Evolutionary conservation across 2,329 filamentous ascomycete species (phyloP).

Genomic region (Cytospora chrysosperma): DNA sequence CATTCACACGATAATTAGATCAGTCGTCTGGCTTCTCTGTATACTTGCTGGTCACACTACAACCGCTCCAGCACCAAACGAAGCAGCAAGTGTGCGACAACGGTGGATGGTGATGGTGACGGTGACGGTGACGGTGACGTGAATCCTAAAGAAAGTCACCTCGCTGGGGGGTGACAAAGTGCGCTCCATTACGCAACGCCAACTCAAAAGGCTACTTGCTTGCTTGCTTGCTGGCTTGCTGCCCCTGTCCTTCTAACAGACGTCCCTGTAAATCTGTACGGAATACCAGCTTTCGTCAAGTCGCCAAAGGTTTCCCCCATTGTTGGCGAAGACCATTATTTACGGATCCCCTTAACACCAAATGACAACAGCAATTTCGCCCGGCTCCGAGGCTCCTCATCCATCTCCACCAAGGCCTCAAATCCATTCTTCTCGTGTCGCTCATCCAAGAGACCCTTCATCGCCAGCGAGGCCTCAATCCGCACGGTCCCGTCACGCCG

Average conservation of each 20-base stretch:
- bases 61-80: not conserved
- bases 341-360: constrained; percentile 24
- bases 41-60: not conserved
- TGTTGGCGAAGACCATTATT: constrained; percentile 5
- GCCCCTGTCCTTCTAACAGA: not conserved
- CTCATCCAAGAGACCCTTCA: constrained; percentile 18
- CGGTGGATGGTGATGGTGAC: too few relatives aligned
- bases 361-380: constrained; percentile 37
- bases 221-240: too few relatives aligned
- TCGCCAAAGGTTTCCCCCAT: constrained; percentile 10
- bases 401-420: constrained; percentile 33
- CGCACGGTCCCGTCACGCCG: constrained; percentile 24
- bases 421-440: constrained; percentile 27
- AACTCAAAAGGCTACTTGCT: not conserved
- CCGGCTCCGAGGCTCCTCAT: constrained; percentile 34
- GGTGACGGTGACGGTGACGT: not conserved
- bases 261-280: not conserved
- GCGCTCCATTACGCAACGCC: not conserved
- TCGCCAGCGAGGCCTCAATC: constrained; percentile 22
- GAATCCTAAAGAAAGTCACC: not conserved
- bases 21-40: not conserved
- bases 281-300: constrained; percentile 5
- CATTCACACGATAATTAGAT: not conserved
- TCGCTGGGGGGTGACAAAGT: not conserved
- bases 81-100: not conserved